These are phyloP conservation scores for Escallonia herrerae DNA, from an alignment of 129 eudicot species.

Conservation along the genomic window DNA sequence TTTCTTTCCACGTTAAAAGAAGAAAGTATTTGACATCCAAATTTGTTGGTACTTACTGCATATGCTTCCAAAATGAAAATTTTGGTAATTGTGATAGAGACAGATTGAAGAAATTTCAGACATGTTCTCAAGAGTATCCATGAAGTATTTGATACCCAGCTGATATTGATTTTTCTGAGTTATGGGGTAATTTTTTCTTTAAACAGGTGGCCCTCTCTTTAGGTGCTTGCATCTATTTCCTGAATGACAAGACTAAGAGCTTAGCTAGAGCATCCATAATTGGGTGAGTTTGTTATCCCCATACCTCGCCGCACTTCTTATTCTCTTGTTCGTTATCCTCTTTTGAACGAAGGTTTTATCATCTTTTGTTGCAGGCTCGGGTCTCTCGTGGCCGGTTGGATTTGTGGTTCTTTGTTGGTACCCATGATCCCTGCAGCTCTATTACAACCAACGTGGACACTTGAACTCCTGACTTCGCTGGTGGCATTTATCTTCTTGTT, in stretches of 20 bases:
- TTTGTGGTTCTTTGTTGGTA: conserved; percentile 66
- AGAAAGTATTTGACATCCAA: too few species aligned
- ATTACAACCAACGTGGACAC: conserved; percentile 73
- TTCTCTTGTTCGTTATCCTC: neutral
- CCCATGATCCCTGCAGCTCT: conserved; percentile 64
- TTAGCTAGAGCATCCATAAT: conserved; percentile 56
- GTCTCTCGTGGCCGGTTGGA: conserved; percentile 83
- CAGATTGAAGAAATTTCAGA: too few species aligned
- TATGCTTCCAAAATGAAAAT: too few species aligned
- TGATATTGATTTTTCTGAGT: too few species aligned
- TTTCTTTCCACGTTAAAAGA: too few species aligned
- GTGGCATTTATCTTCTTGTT: conserved; percentile 69
- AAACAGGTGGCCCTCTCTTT: conserved; percentile 20
- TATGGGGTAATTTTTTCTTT: neutral
- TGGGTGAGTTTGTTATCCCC: conserved; percentile 33
- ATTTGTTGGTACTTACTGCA: too few species aligned
- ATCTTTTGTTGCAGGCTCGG: conserved; percentile 16
- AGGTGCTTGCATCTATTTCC: conserved; percentile 80
- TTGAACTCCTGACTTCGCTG: conserved; percentile 81
- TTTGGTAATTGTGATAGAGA: too few species aligned
- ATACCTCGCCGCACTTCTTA: neutral
- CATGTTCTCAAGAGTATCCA: too few species aligned
- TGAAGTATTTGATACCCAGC: too few species aligned
- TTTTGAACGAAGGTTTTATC: neutral
- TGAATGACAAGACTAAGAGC: conserved; percentile 78